A percentile compares a stretch with the other conserved stretches of the same genome.
Evolutionary conservation across 1,284 basidiomycete species (phyloP).

Genomic region (Cryptococcus amylolentus): DNA sequence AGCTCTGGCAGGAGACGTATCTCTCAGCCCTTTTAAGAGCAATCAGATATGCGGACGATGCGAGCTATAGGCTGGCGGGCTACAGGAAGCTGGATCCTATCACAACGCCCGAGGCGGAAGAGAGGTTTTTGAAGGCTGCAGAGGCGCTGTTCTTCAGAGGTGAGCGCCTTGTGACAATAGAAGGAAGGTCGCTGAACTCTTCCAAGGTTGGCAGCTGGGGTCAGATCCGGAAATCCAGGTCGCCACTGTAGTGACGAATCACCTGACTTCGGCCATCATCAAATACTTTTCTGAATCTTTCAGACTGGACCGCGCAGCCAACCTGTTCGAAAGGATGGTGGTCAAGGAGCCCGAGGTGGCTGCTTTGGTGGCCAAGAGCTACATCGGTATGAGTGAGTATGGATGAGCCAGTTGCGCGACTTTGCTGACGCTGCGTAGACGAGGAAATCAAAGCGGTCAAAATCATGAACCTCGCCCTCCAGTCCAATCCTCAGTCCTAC

Average conservation of each 20-base stretch:
- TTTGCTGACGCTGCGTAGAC: conserved; percentile 55
- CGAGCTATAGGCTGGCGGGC: conserved; percentile 84
- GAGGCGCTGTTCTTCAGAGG: conserved; percentile 89
- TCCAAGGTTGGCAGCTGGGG: conserved; percentile 90
- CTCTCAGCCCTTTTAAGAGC: conserved; percentile 87
- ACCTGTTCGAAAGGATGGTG: conserved; percentile 88
- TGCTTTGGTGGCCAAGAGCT: conserved; percentile 80
- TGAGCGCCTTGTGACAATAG: conserved; percentile 35
- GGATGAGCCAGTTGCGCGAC: neutral
- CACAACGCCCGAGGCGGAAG: conserved; percentile 79
- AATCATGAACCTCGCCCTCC: conserved; percentile 81
- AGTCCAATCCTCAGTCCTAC: conserved; percentile 83
- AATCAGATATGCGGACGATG: conserved; percentile 93
- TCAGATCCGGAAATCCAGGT: conserved; percentile 99
- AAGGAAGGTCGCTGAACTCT: neutral
- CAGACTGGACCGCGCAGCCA: conserved; percentile 81
- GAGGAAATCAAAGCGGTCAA: conserved; percentile 98
- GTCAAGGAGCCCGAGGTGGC: conserved; percentile 85
- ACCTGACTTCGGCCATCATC: conserved; percentile 88
- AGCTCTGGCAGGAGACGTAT: conserved; percentile 97
- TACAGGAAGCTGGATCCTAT: conserved; percentile 96
- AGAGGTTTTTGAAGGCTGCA: conserved; percentile 84
- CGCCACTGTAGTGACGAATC: conserved; percentile 94
- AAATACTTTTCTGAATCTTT: conserved; percentile 96
- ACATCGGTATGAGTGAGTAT: conserved; percentile 92